Evolutionary conservation across 768 basidiomycete genomes (phyloP), one percentile per base, ranked within the genome.

Genomic region (Amanita rimosa): DNA sequence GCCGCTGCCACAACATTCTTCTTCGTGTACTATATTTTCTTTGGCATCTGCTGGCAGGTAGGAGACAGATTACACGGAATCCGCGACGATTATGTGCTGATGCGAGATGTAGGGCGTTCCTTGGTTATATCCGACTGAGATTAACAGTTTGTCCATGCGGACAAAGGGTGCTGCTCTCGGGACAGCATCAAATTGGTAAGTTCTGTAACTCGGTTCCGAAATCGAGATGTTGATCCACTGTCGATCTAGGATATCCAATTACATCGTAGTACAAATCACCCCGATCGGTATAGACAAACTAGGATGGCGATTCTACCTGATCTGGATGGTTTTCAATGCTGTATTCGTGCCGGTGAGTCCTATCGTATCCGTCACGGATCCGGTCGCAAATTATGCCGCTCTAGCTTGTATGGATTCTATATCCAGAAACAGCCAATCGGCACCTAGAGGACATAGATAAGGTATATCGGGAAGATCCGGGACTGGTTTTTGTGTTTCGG

Each of bases 11-110:
- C 72, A 1, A 60, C 66, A 3, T 75, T 75, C 52, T 74, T 75
- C 59, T 75, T 75, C 54, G 48, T 70, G 8, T 75, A 75, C 53
- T 74, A 75, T 44, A 56, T 75, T 0, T 73, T 72, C 59, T 75
- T 74, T 54, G 72, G 72, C 6, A 66, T 75, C 35, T 73, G 71
- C 49, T 75, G 74, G 74, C 74, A 74, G 70, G 72, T 70, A 43
- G 55, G 61, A 24, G 4, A 13, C 35, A 22, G 36, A n/a, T 38
- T 3, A 29, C 31, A 4, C 10, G n/a, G 41, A 42, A 1, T 22
- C 19, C 13, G 21, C 39, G 11, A 24, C 6, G 29, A n/a, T 24
- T 24, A 24, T 24, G 22, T 24, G 22, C 17, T 49, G 22, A 33
- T 3, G 9, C 8, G 31, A 19, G 13, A 24, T 40, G 7, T 35